A percentile compares a stretch with the other conserved stretches of the same genome.
Conservation (phyloP, 331 rosid genomes). For the Prunus yedoensis region DNA sequence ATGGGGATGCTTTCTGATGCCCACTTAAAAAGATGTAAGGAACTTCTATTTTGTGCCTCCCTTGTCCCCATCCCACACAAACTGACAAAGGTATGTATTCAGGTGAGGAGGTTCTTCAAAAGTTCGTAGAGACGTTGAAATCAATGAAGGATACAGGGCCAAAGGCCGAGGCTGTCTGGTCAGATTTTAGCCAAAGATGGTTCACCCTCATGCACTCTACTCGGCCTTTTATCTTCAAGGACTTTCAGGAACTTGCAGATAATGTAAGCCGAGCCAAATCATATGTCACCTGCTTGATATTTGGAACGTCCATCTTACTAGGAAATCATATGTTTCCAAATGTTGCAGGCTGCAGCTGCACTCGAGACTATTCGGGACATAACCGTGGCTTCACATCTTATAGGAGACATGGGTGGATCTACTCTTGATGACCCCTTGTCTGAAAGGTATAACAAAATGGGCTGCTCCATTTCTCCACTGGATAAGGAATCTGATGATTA, state of each 20-base stretch:
- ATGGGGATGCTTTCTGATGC: slow-evolving; percentile 66
- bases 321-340: neutral
- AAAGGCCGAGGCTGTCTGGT: slow-evolving; percentile 73
- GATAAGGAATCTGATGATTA: slow-evolving; percentile 62
- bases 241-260: slow-evolving; percentile 74
- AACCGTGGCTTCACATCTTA: slow-evolving; percentile 62
- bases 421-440: slow-evolving; percentile 77
- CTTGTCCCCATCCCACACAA: neutral
- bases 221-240: slow-evolving; percentile 70
- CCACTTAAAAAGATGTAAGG: slow-evolving; percentile 64
- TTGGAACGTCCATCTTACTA: neutral
- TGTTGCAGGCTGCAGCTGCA: slow-evolving; percentile 63
- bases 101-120: slow-evolving; percentile 70
- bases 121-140: slow-evolving; percentile 57
- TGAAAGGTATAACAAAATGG: slow-evolving; percentile 56
- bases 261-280: slow-evolving; percentile 45
- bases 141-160: slow-evolving; percentile 61
- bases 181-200: slow-evolving; percentile 90
- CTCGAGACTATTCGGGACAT: slow-evolving; percentile 64
- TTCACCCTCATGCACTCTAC: slow-evolving; percentile 83
- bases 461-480: slow-evolving; percentile 59
- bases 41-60: neutral
- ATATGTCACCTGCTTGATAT: neutral
- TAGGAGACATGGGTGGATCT: slow-evolving; percentile 69
- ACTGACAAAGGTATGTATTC: slow-evolving; percentile 17